Percentiles rank a stretch among this genome's conserved stretches.
phyloP scores from a whole-genome alignment of 441 rosid species.

The Erysimum cheiri region DNA sequence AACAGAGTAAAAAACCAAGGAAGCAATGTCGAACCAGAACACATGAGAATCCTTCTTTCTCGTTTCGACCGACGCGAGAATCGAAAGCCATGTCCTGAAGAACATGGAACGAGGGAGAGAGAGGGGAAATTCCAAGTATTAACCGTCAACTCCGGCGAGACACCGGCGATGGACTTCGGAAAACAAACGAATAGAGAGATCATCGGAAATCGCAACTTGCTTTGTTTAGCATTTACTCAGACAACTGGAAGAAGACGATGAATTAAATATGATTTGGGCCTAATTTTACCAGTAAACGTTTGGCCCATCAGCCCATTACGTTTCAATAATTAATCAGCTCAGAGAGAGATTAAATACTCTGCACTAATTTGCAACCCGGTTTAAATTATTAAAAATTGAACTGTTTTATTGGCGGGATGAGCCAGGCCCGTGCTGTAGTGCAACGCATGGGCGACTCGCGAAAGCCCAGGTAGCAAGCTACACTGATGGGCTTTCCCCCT shows the following conservation, averaged over 20 bases:
- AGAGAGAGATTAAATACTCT: too few relatives aligned
- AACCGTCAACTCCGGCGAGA: conserved; percentile 28
- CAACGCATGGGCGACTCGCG: not conserved
- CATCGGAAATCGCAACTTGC: conserved; percentile 41
- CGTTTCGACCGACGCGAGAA: conserved; percentile 30
- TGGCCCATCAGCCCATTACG: not conserved
- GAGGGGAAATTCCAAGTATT: not conserved
- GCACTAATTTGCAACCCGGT: too few relatives aligned
- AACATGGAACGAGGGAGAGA: conserved; percentile 12
- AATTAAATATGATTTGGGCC: not conserved
- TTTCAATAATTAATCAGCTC: too few relatives aligned
- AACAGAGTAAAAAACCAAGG: not conserved
- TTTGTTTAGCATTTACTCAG: not conserved
- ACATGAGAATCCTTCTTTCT: conserved; percentile 36
- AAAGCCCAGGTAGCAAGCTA: conserved; percentile 9
- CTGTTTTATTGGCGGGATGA: not conserved
- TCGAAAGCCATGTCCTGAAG: conserved; percentile 36
- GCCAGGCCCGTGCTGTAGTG: conserved; percentile 21
- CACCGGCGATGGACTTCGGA: conserved; percentile 34
- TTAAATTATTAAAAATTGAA: not conserved
- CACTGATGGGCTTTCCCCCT: not conserved
- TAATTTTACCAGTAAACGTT: not conserved
- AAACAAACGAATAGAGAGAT: conserved; percentile 39
- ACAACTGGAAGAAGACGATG: not conserved
- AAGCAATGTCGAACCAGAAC: conserved; percentile 49